Conservation (phyloP, 2,329 filamentous ascomycete genomes). For the Ceratocystis smalleyi region DNA sequence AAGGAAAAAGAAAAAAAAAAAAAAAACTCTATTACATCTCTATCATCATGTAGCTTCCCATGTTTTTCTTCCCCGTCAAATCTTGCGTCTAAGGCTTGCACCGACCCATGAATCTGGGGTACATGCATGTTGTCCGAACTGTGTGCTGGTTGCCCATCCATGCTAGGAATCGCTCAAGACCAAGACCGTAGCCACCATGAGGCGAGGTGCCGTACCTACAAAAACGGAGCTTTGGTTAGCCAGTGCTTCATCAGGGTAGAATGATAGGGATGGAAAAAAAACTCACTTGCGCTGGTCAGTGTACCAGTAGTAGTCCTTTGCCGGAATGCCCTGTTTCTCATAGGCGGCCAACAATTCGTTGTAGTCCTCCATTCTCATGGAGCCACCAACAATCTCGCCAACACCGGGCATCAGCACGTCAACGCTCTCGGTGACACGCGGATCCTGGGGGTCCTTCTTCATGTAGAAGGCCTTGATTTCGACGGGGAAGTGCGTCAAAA, state of each 20-base stretch:
- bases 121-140: conserved; percentile 53
- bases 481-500: conserved; percentile 90
- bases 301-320: conserved; percentile 92
- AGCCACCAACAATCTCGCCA: conserved; percentile 90
- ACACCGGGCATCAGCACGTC: conserved; percentile 81
- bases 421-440: conserved; percentile 79
- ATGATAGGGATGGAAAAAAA: conserved; percentile 7
- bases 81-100: conserved; percentile 49
- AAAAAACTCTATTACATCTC: conserved; percentile 17
- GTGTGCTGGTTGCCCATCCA: conserved; percentile 51
- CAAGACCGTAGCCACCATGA: conserved; percentile 85
- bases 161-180: conserved; percentile 61
- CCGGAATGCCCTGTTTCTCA: conserved; percentile 69
- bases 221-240: conserved; percentile 13
- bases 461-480: conserved; percentile 99
- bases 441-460: conserved; percentile 69
- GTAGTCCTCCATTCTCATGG: conserved; percentile 88
- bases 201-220: conserved; percentile 73
- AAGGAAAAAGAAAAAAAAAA: conserved; percentile 20
- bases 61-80: not conserved
- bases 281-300: conserved; percentile 88
- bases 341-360: conserved; percentile 83
- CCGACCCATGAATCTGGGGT: conserved; percentile 65
- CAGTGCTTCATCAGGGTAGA: conserved; percentile 1
- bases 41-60: not conserved